Conservation (phyloP, 164 flowering plant species). For the Sedum album region DNA sequence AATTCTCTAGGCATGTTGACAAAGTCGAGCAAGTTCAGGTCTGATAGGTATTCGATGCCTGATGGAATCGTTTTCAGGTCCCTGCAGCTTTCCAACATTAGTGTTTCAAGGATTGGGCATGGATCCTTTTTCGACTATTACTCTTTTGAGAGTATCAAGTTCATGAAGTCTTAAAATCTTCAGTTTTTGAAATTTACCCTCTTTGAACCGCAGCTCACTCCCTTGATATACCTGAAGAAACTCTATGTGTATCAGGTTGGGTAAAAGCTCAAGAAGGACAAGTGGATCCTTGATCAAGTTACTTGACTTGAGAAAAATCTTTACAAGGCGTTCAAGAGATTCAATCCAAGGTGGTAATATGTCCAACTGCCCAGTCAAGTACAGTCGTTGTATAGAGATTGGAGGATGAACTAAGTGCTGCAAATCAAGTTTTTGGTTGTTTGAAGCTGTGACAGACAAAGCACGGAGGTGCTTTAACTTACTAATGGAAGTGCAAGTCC, state of each 20-base stretch:
- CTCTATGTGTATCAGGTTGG: constrained; percentile 5
- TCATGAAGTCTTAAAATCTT: constrained; percentile 7
- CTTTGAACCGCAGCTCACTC: neutral
- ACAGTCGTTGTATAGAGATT: neutral
- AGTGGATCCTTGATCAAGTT: constrained; percentile 7
- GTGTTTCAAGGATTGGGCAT: constrained; percentile 1
- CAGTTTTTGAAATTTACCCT: constrained; percentile 10
- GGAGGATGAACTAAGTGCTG: constrained; percentile 6
- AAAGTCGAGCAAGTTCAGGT: neutral
- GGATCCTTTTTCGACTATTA: neutral
- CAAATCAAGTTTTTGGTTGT: constrained; percentile 7
- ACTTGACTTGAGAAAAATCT: neutral
- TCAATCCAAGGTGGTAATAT: constrained; percentile 15
- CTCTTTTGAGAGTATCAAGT: neutral
- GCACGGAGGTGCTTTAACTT: constrained; percentile 13
- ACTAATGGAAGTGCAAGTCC: constrained; percentile 10
- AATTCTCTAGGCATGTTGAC: neutral
- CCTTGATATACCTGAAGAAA: constrained; percentile 2
- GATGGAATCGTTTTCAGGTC: neutral
- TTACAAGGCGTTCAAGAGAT: neutral
- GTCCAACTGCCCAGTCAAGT: constrained; percentile 9
- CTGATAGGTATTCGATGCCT: neutral
- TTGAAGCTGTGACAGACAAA: neutral
- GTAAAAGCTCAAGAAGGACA: too few species aligned
- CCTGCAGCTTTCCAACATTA: neutral